phyloP scores from a whole-genome alignment of 306 rosid genomes.

The Quercus wislizeni region DNA sequence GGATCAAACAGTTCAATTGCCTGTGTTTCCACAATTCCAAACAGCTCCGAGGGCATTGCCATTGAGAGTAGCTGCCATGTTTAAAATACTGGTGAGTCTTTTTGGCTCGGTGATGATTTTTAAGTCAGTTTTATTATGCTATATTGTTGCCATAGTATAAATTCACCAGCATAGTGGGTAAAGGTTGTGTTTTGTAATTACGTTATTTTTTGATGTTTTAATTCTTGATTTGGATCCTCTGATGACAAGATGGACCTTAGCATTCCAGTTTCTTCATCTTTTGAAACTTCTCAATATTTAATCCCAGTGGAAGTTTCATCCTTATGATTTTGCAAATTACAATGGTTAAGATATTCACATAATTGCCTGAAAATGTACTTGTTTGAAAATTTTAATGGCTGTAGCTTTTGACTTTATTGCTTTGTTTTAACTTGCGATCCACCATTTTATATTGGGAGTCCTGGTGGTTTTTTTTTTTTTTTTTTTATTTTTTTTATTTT shows the following conservation, averaged over 20 bases:
- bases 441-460: neutral
- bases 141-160: conserved; percentile 10
- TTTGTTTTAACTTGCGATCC: neutral
- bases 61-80: conserved; percentile 75
- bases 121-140: neutral
- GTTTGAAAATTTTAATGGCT: neutral
- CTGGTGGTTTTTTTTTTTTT: neutral
- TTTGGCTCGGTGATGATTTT: conserved; percentile 5
- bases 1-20: conserved; percentile 37
- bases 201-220: neutral
- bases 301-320: neutral
- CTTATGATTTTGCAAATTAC: neutral
- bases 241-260: neutral
- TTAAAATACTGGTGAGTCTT: conserved; percentile 82
- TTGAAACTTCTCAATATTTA: neutral
- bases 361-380: neutral
- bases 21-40: conserved; percentile 65
- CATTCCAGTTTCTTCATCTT: neutral
- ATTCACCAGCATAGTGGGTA: conserved; percentile 8
- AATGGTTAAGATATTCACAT: neutral
- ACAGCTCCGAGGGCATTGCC: conserved; percentile 65
- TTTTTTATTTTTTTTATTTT: accelerated
- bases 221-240: neutral
- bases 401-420: neutral
- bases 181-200: conserved; percentile 7